Evolutionary conservation across 345 rosid species (phyloP).

Genomic region (Streptanthus diversifolius): DNA sequence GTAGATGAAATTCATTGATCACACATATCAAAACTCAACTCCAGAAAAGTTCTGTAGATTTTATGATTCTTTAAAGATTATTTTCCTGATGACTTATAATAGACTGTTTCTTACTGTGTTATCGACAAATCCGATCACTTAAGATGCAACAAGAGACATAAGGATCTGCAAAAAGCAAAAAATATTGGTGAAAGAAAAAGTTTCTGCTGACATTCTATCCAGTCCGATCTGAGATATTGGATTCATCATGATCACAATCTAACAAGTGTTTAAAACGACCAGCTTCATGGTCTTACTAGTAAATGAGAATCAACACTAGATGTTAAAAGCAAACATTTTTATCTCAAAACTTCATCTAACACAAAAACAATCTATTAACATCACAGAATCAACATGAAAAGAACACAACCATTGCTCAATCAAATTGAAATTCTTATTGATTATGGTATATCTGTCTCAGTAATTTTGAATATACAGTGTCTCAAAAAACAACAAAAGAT

Average conservation of each 20-base stretch:
- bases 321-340: neutral
- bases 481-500: neutral
- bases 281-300: neutral
- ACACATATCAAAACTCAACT: neutral
- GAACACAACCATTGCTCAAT: constrained; percentile 12
- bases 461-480: neutral
- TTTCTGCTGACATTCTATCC: neutral
- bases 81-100: neutral
- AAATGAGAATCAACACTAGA: neutral
- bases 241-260: neutral
- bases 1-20: neutral
- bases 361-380: neutral
- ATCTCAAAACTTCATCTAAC: neutral
- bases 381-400: constrained; percentile 2
- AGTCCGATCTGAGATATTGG: neutral
- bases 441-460: neutral
- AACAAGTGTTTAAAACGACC: neutral
- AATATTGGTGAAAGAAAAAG: neutral
- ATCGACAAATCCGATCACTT: neutral
- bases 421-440: neutral
- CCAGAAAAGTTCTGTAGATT: neutral
- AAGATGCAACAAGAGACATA: neutral
- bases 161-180: neutral
- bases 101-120: neutral
- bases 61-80: neutral